A percentile compares a stretch with the other conserved stretches of the same genome.
Conservation (phyloP, 495 filamentous ascomycete genomes). For the Aspergillus sparsus region DNA sequence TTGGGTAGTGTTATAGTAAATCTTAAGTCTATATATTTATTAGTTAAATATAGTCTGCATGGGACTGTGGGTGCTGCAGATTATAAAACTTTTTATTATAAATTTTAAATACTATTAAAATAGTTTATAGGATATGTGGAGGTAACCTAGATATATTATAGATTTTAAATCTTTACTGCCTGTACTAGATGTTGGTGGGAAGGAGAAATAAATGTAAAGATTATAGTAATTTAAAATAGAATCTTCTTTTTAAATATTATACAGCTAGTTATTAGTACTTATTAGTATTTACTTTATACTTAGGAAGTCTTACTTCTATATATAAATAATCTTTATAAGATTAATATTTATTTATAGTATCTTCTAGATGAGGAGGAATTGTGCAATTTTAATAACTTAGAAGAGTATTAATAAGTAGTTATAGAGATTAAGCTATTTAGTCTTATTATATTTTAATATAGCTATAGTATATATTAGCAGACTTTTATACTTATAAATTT, state of each 20-base stretch:
- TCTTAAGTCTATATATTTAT: conserved; percentile 33
- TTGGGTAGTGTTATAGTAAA: conserved; percentile 31
- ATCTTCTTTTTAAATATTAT: no score
- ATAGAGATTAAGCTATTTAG: neutral
- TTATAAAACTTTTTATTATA: conserved; percentile 18
- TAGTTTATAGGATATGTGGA: no score
- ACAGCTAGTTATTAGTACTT: no score
- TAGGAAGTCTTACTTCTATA: neutral
- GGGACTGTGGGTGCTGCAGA: conserved; percentile 11
- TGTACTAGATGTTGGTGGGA: no score
- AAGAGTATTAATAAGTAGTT: conserved; percentile 7
- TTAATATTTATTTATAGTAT: conserved; percentile 16
- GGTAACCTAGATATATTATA: no score
- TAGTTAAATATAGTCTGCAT: conserved; percentile 27
- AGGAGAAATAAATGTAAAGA: no score
- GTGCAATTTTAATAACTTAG: conserved; percentile 16
- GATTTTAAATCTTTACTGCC: no score
- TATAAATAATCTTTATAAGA: conserved; percentile 1
- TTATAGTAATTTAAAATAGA: no score
- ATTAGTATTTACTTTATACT: no score
- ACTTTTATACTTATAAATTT: neutral
- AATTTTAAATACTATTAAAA: conserved; percentile 7
- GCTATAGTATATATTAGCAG: conserved; percentile 7
- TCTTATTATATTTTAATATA: neutral
- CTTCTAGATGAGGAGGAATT: conserved; percentile 17